Evolutionary conservation across 1,284 basidiomycete species (phyloP).

Genomic region (Naganishia cerealis): DNA sequence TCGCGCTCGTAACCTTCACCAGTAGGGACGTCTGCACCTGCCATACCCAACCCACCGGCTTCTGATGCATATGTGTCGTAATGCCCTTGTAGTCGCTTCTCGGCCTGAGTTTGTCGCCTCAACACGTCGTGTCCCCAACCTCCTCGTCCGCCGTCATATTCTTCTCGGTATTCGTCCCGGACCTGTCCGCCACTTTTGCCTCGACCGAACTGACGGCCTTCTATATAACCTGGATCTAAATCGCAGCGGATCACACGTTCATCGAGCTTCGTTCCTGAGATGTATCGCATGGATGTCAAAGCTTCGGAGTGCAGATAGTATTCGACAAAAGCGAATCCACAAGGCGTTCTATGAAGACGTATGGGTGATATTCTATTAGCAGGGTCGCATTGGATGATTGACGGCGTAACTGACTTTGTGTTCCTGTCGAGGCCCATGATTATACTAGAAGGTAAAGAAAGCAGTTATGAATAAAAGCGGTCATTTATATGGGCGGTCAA

Average conservation of each 20-base stretch:
- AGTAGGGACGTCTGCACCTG: constrained; percentile 70
- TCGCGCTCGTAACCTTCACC: constrained; percentile 47
- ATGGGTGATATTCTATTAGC: neutral
- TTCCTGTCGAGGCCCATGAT: constrained; percentile 99
- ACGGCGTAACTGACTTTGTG: constrained; percentile 65
- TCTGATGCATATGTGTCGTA: constrained; percentile 82
- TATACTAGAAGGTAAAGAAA: constrained; percentile 57
- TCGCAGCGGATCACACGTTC: constrained; percentile 98
- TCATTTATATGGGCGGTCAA: neutral
- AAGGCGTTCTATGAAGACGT: constrained; percentile 72
- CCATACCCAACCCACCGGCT: constrained; percentile 72
- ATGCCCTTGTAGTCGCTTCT: constrained; percentile 69
- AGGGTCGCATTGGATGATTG: neutral
- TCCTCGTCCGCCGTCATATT: constrained; percentile 92
- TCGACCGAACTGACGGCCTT: constrained; percentile 94
- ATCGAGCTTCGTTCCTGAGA: constrained; percentile 97
- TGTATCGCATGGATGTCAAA: constrained; percentile 85
- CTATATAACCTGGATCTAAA: constrained; percentile 94
- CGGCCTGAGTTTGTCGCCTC: constrained; percentile 68
- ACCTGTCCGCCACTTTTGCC: constrained; percentile 96
- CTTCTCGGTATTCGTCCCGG: constrained; percentile 92
- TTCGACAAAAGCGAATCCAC: constrained; percentile 99
- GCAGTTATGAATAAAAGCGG: constrained; percentile 6
- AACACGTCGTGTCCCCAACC: constrained; percentile 77
- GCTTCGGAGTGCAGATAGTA: constrained; percentile 96